Base-by-base conservation (phyloP, 169 alveolate genomes). In the Cyclospora cayetanensis region DNA sequence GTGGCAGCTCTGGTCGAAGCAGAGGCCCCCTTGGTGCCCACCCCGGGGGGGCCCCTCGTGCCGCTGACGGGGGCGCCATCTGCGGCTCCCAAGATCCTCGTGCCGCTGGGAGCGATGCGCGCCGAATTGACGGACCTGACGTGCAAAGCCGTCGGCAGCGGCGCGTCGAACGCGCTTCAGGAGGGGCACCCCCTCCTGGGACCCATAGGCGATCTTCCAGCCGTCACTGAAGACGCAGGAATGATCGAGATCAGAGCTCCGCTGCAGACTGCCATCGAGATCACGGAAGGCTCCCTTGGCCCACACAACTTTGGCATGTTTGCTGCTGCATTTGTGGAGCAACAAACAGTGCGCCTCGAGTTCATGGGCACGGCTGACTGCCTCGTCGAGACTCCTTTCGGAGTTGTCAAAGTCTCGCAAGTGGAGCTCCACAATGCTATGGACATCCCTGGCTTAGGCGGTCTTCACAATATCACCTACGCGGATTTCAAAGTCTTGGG, bases 311-410 rank as follows among this genome's bases (percentile, higher is more conserved):
- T 68, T 68, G 37, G 43, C 39, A 0, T 34, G 2, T 2, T 68
- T 68, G 80, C 80, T 20, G 80, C 80, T 68, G 80, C 80, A 25
- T 68, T 68, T 22, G 42, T 34, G 39, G 46, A 68, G 43, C 80
- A 68, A 43, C 46, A 68, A 1, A 29, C 7, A 18, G 43, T 68
- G 0, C 20, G 4, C n/a, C 7, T 68, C 50, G 46, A 68, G 80
- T 11, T 68, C 31, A 5, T 18, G 0, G 80, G 80, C 0, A 22
- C 42, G 39, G 80, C 80, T 9, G 43, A 20, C 39, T 11, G 25
- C 9, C n/a, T 5, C 22, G 39, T 68, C 18, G 7, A 11, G 1
- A 27, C 80, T 0, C 80, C 80, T 5, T 68, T 68, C 43, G 80
- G 80, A 0, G 12, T 2, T 29, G 5, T 68, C 7, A 9, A 9